Evolutionary conservation across 768 basidiomycete genomes (phyloP).

Genomic region (Clavaria fumosa): DNA sequence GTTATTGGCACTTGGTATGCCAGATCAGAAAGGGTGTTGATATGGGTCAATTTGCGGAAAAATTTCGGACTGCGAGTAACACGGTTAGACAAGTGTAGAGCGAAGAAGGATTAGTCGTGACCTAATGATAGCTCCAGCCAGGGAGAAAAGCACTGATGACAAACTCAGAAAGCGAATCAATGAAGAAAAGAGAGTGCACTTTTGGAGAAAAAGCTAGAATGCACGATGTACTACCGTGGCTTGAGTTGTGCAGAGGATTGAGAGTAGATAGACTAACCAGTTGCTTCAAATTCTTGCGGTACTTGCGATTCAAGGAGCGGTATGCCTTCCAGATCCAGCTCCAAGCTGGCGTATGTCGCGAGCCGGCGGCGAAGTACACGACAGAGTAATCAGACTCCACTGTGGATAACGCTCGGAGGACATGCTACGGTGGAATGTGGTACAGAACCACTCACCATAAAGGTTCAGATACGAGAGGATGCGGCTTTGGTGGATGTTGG

Average conservation of each 20-base stretch:
- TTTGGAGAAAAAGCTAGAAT: conserved; percentile 79
- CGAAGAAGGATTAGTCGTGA: conserved; percentile 13
- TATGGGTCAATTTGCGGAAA: conserved; percentile 70
- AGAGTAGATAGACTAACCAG: conserved; percentile 31
- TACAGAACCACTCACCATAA: conserved; percentile 43
- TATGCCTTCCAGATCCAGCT: conserved; percentile 91
- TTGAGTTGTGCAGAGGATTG: background rate
- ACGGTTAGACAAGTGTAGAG: conserved; percentile 6
- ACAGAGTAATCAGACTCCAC: conserved; percentile 85
- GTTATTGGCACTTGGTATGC: conserved; percentile 68
- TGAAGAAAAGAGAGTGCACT: conserved; percentile 29
- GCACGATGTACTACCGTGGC: conserved; percentile 55
- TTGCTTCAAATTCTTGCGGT: conserved; percentile 77
- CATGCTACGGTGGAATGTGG: background rate
- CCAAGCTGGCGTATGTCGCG: conserved; percentile 61
- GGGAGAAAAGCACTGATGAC: conserved; percentile 78
- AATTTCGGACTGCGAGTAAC: conserved; percentile 61
- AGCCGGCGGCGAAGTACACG: conserved; percentile 75
- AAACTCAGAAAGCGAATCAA: conserved; percentile 6
- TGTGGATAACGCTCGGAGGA: conserved; percentile 16
- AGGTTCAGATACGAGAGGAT: conserved; percentile 69
- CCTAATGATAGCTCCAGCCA: conserved; percentile 82
- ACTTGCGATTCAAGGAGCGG: conserved; percentile 64
- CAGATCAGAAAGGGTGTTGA: conserved; percentile 62
- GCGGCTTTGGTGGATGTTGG: conserved; percentile 30